These are phyloP conservation scores for Apiotrichum akiyoshidainum DNA, from an alignment of 1,284 basidiomycete species.

Conservation along the genomic window DNA sequence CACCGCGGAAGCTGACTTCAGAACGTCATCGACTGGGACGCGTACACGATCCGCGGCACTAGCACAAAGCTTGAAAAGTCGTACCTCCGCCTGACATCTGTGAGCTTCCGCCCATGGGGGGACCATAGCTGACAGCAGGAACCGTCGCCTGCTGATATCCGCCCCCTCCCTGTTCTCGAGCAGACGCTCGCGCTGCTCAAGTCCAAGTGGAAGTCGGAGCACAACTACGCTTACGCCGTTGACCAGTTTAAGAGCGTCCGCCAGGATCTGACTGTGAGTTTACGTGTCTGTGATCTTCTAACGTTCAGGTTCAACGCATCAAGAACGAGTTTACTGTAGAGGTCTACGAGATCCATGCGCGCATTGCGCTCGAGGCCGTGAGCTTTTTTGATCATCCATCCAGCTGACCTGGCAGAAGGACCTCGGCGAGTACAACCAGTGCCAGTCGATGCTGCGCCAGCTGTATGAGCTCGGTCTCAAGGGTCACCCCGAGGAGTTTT, in stretches of 20 bases:
- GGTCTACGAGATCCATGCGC: constrained; percentile 97
- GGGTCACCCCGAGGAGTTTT: constrained; percentile 89
- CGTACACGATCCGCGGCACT: constrained; percentile 89
- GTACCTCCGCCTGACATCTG: constrained; percentile 90
- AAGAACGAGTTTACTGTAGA: constrained; percentile 97
- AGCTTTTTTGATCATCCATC: constrained; percentile 40
- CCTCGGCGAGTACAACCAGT: constrained; percentile 98
- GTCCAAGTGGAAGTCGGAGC: constrained; percentile 78
- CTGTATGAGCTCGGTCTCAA: constrained; percentile 90
- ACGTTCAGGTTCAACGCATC: constrained; percentile 87
- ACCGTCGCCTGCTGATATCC: constrained; percentile 89
- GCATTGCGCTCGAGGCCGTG: constrained; percentile 92
- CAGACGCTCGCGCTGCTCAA: constrained; percentile 85
- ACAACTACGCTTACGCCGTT: constrained; percentile 84
- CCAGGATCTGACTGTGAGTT: constrained; percentile 90
- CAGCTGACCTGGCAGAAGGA: constrained; percentile 63
- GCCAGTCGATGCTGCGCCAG: constrained; percentile 83
- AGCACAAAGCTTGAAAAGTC: constrained; percentile 88
- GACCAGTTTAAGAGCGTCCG: constrained; percentile 97
- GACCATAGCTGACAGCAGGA: constrained; percentile 58
- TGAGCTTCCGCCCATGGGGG: constrained; percentile 51
- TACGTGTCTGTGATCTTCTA: background rate
- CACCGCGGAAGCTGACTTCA: constrained; percentile 42
- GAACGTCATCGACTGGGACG: constrained; percentile 98
- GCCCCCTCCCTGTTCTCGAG: constrained; percentile 79